Percentiles rank a stretch among this genome's conserved stretches.
phyloP scores from a whole-genome alignment of 495 filamentous ascomycete species.

The Xylaria sp. region DNA sequence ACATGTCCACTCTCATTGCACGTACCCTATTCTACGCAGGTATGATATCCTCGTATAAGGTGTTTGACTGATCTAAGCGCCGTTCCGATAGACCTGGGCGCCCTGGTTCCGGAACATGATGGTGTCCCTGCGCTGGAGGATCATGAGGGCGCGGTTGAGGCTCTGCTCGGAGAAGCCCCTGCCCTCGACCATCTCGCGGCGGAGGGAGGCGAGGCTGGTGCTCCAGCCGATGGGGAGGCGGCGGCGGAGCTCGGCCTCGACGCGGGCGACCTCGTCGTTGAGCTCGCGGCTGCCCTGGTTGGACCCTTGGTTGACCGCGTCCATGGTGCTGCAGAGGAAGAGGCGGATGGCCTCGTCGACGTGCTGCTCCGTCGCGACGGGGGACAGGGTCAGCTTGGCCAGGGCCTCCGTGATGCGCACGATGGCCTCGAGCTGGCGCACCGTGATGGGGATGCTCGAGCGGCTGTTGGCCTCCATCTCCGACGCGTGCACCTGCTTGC shows the following conservation, averaged over 20 bases:
- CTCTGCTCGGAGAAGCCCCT: conserved; percentile 87
- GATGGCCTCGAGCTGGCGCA: conserved; percentile 96
- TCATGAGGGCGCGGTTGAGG: conserved; percentile 80
- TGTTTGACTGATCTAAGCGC: conserved; percentile 50
- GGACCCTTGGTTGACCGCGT: conserved; percentile 90
- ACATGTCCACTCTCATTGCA: neutral
- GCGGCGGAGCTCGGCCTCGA: conserved; percentile 90
- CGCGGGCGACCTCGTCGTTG: conserved; percentile 83
- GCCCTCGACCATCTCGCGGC: conserved; percentile 87
- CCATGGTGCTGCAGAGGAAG: conserved; percentile 97
- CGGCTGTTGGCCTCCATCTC: conserved; percentile 87
- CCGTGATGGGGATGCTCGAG: conserved; percentile 94
- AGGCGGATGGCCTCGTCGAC: conserved; percentile 98
- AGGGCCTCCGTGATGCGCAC: conserved; percentile 96
- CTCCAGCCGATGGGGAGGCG: conserved; percentile 94
- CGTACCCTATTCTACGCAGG: too few species aligned
- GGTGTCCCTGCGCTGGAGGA: conserved; percentile 87
- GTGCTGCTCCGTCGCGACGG: conserved; percentile 86
- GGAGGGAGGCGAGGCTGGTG: conserved; percentile 84
- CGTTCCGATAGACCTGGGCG: conserved; percentile 81
- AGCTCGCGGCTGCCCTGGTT: conserved; percentile 83
- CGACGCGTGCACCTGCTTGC: conserved; percentile 89
- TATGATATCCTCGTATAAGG: too few species aligned
- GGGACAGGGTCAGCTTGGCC: conserved; percentile 85
- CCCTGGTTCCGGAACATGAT: conserved; percentile 92